Percentiles rank a stretch among this genome's conserved stretches.
These are phyloP conservation scores for Yamadazyma olivae DNA, from an alignment of 805 yeast species.

Conservation along the genomic window DNA sequence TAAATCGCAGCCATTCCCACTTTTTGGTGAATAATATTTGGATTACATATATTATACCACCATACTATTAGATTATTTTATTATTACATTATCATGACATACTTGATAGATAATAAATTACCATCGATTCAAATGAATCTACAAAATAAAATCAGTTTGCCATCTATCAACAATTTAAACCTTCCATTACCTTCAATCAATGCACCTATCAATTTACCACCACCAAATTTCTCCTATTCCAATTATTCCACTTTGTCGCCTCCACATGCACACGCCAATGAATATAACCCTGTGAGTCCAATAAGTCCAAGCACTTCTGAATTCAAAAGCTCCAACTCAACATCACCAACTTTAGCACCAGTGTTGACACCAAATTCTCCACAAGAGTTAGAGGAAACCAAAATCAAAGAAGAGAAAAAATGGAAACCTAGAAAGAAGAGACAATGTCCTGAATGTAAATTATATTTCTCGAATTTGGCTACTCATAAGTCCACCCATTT, in stretches of 20 bases:
- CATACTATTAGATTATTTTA: neutral
- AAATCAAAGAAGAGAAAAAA: constrained; percentile 2
- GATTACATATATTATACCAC: neutral
- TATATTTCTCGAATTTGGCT: constrained; percentile 72
- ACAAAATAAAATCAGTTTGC: constrained; percentile 7
- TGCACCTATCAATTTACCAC: constrained; percentile 2
- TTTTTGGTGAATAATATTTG: neutral
- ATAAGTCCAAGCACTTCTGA: neutral
- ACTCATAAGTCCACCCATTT: constrained; percentile 81
- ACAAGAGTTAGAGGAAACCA: neutral
- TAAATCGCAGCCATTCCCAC: neutral
- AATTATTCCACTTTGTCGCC: neutral
- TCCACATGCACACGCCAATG: neutral
- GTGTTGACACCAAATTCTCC: neutral
- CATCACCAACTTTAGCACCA: neutral
- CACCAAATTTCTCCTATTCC: neutral
- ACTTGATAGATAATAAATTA: constrained; percentile 11
- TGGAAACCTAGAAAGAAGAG: constrained; percentile 59
- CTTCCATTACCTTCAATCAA: constrained; percentile 1
- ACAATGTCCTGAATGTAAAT: constrained; percentile 68
- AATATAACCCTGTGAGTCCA: neutral
- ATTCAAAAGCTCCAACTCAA: neutral
- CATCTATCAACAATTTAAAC: constrained; percentile 7
- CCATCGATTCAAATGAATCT: constrained; percentile 35
- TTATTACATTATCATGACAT: neutral